These are phyloP conservation scores for Encephalitozoon intestinalis DNA, from an alignment of 371 early-diverging fungal species.

Conservation along the genomic window DNA sequence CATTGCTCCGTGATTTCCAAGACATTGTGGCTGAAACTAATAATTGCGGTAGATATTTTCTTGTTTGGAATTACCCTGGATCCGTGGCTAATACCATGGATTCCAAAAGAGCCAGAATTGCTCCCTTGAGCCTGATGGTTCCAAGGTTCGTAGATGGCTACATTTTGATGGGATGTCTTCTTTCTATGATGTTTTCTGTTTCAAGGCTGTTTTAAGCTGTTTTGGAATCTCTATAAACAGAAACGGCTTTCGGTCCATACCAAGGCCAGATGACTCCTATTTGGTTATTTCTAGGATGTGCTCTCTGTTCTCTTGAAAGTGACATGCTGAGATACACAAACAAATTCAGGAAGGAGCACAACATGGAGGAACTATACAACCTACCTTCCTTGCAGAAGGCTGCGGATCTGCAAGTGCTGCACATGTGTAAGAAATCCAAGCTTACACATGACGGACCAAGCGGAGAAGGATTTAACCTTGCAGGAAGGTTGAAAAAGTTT, in stretches of 20 bases:
- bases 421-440: slow-evolving; percentile 42
- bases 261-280: not conserved
- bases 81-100: not conserved
- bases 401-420: slow-evolving; percentile 47
- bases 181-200: not conserved
- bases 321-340: slow-evolving; percentile 52
- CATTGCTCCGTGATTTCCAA: not conserved
- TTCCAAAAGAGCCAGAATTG: not conserved
- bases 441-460: slow-evolving; percentile 41
- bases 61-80: not conserved
- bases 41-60: not conserved
- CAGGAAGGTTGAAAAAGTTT: slow-evolving; percentile 23
- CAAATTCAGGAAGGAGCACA: slow-evolving; percentile 45
- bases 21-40: not conserved
- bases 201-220: slow-evolving; percentile 5
- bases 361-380: slow-evolving; percentile 25
- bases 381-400: slow-evolving; percentile 22
- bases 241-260: not conserved
- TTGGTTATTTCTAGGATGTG: slow-evolving; percentile 10
- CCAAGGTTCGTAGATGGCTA: slow-evolving; percentile 2
- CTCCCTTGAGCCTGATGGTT: not conserved
- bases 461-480: not conserved
- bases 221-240: slow-evolving; percentile 2
- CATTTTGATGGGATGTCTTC: slow-evolving; percentile 5
- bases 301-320: not conserved